phyloP scores from a whole-genome alignment of 1,284 basidiomycete genomes.

The Rhodotorula sp. region DNA sequence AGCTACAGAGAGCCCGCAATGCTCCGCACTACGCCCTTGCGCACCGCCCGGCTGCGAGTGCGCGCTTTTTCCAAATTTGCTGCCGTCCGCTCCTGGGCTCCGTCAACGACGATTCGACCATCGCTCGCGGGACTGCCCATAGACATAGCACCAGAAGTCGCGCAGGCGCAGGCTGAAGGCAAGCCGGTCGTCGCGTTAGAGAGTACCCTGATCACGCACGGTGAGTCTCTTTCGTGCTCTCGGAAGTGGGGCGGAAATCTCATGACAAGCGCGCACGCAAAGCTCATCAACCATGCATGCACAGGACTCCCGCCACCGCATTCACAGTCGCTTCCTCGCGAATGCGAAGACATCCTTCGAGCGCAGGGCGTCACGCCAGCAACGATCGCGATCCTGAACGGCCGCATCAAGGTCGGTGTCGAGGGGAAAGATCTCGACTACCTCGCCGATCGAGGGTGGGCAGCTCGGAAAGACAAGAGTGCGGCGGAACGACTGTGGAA shows the following conservation, averaged over 20 bases:
- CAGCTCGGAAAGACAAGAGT: constrained; percentile 45
- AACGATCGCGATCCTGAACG: constrained; percentile 81
- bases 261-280: background rate
- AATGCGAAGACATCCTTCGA: constrained; percentile 69
- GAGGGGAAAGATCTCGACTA: constrained; percentile 64
- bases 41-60: background rate
- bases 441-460: constrained; percentile 59
- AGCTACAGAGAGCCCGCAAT: background rate
- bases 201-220: constrained; percentile 38
- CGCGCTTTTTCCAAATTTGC: background rate
- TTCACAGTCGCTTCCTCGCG: constrained; percentile 25
- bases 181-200: constrained; percentile 37
- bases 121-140: constrained; percentile 25
- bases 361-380: constrained; percentile 76
- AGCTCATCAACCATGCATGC: background rate
- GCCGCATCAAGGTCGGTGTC: constrained; percentile 83
- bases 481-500: constrained; percentile 54
- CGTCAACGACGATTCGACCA: background rate
- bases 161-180: constrained; percentile 27
- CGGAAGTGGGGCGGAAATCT: background rate
- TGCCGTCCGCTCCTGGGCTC: background rate
- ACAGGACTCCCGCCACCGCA: constrained; percentile 40
- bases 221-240: constrained; percentile 13
- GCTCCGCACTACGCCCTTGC: background rate
- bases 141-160: constrained; percentile 32